Conservation (phyloP, 2,329 filamentous ascomycete species). For the Fusarium poae region DNA sequence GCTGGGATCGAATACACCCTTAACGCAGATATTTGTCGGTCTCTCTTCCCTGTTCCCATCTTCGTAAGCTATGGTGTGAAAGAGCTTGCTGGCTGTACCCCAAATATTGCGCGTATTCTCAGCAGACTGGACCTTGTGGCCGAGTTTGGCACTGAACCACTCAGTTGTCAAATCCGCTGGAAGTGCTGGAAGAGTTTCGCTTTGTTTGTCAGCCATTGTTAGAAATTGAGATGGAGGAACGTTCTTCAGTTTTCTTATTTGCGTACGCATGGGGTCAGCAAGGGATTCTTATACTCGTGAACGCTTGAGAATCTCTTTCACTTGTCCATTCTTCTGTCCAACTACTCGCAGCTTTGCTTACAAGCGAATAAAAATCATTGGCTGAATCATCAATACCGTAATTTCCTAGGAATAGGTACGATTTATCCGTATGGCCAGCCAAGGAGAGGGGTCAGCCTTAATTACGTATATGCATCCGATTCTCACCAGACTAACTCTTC, state of each 20-base stretch:
- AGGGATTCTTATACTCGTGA: not conserved
- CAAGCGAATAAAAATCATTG: not conserved
- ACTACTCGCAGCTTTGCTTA: not conserved
- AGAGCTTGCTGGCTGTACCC: slow-evolving; percentile 50
- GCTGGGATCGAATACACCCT: slow-evolving; percentile 55
- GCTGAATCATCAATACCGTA: not conserved
- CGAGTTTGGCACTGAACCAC: slow-evolving; percentile 45
- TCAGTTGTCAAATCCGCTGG: slow-evolving; percentile 40
- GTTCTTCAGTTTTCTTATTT: no score
- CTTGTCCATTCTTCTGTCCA: not conserved
- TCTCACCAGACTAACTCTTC: slow-evolving; percentile 8
- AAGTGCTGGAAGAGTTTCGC: slow-evolving; percentile 39
- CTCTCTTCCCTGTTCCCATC: slow-evolving; percentile 33
- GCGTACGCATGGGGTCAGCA: not conserved
- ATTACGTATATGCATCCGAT: slow-evolving; percentile 8
- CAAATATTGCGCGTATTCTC: slow-evolving; percentile 48
- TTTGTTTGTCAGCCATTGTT: slow-evolving; percentile 17
- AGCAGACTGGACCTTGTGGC: slow-evolving; percentile 37
- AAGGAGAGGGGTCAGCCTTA: slow-evolving; percentile 7
- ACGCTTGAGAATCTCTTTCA: no score
- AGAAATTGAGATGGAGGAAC: not conserved
- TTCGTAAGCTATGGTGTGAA: slow-evolving; percentile 49
- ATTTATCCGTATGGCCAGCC: slow-evolving; percentile 4
- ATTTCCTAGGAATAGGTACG: not conserved
- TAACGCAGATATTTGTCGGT: slow-evolving; percentile 51